Conservation (phyloP, 139 green algal species). For the Chara braunii region DNA sequence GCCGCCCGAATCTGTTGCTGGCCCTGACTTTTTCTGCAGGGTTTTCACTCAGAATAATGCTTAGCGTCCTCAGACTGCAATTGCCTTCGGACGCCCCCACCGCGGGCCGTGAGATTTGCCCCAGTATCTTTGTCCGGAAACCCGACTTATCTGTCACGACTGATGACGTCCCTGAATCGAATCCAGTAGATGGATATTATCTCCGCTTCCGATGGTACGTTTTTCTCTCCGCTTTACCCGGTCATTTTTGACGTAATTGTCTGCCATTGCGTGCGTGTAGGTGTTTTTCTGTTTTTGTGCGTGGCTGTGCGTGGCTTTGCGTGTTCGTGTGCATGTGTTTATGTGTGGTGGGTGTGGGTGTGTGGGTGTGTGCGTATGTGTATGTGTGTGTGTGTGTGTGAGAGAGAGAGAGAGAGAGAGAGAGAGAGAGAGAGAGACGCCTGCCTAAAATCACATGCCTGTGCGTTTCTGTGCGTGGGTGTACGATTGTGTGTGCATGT, state of each 20-base stretch:
- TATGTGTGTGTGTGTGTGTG: not conserved
- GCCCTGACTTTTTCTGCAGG: constrained; percentile 1
- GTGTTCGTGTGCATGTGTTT: constrained; percentile 6
- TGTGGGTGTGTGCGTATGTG: not conserved
- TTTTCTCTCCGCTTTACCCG: not conserved
- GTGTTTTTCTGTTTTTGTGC: not conserved
- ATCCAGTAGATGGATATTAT: constrained; percentile 56
- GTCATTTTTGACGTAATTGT: not conserved
- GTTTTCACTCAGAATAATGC: constrained; percentile 24
- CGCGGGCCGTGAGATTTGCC: constrained; percentile 44
- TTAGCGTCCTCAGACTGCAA: constrained; percentile 36
- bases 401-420: too few species aligned
- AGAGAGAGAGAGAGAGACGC: too few species aligned
- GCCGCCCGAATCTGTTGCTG: constrained; percentile 1
- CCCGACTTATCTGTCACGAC: constrained; percentile 57
- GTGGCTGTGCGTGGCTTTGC: not conserved
- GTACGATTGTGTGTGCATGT: too few species aligned
- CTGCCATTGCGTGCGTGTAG: constrained; percentile 1
- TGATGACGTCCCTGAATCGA: constrained; percentile 74
- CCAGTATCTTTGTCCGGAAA: constrained; percentile 75
- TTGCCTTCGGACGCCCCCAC: constrained; percentile 40
- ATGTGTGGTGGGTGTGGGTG: constrained; percentile 4
- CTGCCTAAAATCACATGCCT: too few species aligned
- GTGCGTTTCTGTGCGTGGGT: too few species aligned
- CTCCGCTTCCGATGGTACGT: constrained; percentile 69